Evolutionary conservation across 1,139 yeast species (phyloP), one percentile per base, ranked within the genome.

Genomic region (Kodamaea plutei): DNA sequence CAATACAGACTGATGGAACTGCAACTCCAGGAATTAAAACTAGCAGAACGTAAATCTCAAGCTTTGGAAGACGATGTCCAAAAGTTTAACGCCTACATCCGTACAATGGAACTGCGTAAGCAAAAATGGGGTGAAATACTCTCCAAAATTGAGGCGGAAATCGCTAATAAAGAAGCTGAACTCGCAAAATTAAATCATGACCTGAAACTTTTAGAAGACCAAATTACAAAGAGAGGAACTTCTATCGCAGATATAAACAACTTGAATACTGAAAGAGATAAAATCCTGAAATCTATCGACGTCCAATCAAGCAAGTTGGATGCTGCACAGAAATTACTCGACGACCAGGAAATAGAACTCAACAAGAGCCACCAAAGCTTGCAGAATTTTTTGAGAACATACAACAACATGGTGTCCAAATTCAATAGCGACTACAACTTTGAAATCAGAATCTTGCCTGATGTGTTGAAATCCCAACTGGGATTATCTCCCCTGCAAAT

Each of bases 21-120:
- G 15, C 54, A 57, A 35, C 40, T 51, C 15, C 33, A 44, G 20
- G 59, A 64, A 15, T 64, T 61, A 52, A 41, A 59, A 65, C 43
- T 65, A 11, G 68, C 80, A 13, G 73, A 73, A 40, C 67, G 70
- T 44, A 79, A 81, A 49, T 65, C 78, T 6, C 65, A 62, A 35
- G 87, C 87, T 0, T 59, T 88, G 35, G 83, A 81, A 44, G 75
- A 77, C 36, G 96, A 88, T 56, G 64, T 82, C 26, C 61, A 65
- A 28, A 83, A 83, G 51, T 83, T 84, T 50, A 71, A 76, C 45
- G 81, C 77, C 12, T 84, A 83, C 48, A 78, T 84, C 30, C 78
- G 76, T 29, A 67, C 77, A 8, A 79, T 84, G 73, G 76, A 79
- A 41, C 61, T 66, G 20, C 66, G 85, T 36, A 81, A 80, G 45